Percentiles rank a stretch among this genome's conserved stretches.
Evolutionary conservation across 2,329 filamentous ascomycete genomes (phyloP).

Genomic region (Neofusicoccum kwambonambiense): DNA sequence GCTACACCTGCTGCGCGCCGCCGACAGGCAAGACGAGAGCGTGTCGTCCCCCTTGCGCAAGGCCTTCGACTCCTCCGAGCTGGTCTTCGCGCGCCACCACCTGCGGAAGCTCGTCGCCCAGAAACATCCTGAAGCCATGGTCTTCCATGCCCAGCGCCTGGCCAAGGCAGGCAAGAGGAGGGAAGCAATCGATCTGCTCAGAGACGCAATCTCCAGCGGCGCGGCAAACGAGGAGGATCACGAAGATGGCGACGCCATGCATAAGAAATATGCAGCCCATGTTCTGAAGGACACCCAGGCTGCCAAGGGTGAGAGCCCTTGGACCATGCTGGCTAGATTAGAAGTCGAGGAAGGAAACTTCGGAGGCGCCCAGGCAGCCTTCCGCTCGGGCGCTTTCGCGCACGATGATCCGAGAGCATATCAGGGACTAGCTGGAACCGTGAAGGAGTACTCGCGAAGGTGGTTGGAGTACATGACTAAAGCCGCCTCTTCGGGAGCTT

Average conservation of each 20-base stretch:
- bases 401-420: conserved; percentile 46
- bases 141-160: background rate
- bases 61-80: background rate
- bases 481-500: conserved; percentile 42
- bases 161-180: background rate
- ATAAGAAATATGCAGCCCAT: background rate
- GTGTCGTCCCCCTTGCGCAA: background rate
- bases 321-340: background rate
- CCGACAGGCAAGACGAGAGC: background rate
- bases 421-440: conserved; percentile 32
- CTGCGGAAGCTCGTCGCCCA: background rate
- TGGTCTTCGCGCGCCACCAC: background rate
- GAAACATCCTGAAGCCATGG: background rate
- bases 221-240: background rate
- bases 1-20: background rate
- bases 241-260: background rate
- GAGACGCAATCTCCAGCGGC: background rate
- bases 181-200: background rate
- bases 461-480: conserved; percentile 48
- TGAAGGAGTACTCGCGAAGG: conserved; percentile 26
- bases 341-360: background rate
- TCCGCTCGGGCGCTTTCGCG: conserved; percentile 36
- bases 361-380: conserved; percentile 29
- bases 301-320: background rate
- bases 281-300: background rate